phyloP scores from a whole-genome alignment of 192 early-diverging fungal genomes.

The Entomortierella chlamydospora region DNA sequence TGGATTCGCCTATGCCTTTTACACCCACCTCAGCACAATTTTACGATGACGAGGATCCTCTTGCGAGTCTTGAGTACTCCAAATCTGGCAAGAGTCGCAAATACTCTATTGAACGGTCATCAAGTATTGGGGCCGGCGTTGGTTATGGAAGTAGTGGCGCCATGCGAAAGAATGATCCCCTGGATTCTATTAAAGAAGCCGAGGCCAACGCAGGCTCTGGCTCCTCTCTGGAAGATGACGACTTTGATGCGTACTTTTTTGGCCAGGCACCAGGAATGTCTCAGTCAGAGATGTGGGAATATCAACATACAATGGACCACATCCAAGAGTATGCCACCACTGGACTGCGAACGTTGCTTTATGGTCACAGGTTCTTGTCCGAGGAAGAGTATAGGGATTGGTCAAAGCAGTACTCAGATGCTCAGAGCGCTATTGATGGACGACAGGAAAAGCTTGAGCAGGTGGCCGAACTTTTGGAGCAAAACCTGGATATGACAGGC shows the following conservation, averaged over 20 bases:
- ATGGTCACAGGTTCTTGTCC: slow-evolving; percentile 75
- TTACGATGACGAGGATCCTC: slow-evolving; percentile 31
- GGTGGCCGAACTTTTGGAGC: slow-evolving; percentile 81
- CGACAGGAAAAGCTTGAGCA: slow-evolving; percentile 66
- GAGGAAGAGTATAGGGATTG: slow-evolving; percentile 76
- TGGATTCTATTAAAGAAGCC: background rate
- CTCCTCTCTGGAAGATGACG: slow-evolving; percentile 14
- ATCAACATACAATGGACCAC: slow-evolving; percentile 70
- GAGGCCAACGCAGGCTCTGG: background rate
- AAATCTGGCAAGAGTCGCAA: slow-evolving; percentile 23
- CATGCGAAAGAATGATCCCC: background rate
- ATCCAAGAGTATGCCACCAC: slow-evolving; percentile 78
- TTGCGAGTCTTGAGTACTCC: slow-evolving; percentile 36
- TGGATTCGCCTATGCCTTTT: slow-evolving; percentile 28
- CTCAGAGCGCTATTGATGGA: slow-evolving; percentile 72
- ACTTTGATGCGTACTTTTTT: slow-evolving; percentile 41
- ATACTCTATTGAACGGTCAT: slow-evolving; percentile 16
- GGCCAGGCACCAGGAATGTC: slow-evolving; percentile 47
- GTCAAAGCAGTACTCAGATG: slow-evolving; percentile 74
- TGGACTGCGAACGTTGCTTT: slow-evolving; percentile 86
- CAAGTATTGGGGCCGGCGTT: slow-evolving; percentile 23
- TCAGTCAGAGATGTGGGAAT: slow-evolving; percentile 64
- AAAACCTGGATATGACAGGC: slow-evolving; percentile 79
- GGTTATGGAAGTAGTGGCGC: slow-evolving; percentile 6
- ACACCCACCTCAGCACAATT: slow-evolving; percentile 16